Evolutionary conservation across 2,329 filamentous ascomycete species (phyloP), one percentile per base, ranked within the genome.

Genomic region (Triangularia setosa): DNA sequence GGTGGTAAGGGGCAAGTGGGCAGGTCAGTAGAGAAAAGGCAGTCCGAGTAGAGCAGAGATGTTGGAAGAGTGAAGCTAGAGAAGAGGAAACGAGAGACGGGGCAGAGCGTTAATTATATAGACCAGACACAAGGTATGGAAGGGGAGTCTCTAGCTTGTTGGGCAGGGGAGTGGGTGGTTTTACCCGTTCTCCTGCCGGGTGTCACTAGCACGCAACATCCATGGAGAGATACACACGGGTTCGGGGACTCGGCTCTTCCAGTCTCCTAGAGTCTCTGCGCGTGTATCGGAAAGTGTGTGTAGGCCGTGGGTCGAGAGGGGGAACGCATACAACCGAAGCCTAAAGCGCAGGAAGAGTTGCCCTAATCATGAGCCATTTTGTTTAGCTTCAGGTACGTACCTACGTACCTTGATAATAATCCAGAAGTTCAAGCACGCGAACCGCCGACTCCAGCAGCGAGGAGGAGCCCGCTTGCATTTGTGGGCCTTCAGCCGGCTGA

Each of bases 361-460:
- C 35, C 58, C 40, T 60, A 53, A 27, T 4, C 62, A 64, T 64
- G 63, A 61, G 63, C 63, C 59, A 64, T 64, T 64, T 63, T 59
- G 58, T 61, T 64, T 48, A 48, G 40, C 40, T 48, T 48, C 40
- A 48, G 40, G 40, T 23, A 48, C 40, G 18, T 48, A 48, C 40
- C 40, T 48, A 48, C 8, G 40, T 48, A 48, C 40, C 6, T 21
- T 21, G 40, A 14, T 48, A 48, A 9, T 21, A 18, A 21, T 48
- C 40, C 5, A 21, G 11, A 2, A 21, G n/a, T 5, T 18, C 40
- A 48, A 48, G 18, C 40, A 40, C 40, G 16, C 35, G 35, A 40
- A 57, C 57, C 62, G 25, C 23, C 40, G 25, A 48, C 27, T 35
- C 58, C 27, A 52, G 58, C 60, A 61, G 53, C 57, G 23, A 28